Evolutionary conservation across 768 basidiomycete species (phyloP), one percentile per base, ranked within the genome.

Genomic region (Trametes punicea): DNA sequence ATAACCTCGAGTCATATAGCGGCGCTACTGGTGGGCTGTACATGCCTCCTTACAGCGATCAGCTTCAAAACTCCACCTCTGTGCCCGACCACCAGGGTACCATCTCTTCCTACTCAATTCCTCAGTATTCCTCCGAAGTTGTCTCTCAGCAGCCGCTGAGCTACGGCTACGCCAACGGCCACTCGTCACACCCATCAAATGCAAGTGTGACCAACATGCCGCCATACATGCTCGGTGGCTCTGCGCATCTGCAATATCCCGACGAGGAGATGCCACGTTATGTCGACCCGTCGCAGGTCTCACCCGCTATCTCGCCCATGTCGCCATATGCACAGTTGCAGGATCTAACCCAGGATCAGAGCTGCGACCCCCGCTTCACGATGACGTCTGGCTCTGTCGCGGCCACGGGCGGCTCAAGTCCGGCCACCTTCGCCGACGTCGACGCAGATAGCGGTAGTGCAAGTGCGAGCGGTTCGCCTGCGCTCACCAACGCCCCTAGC

Each of bases 291-390:
- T 46, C 63, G 21, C 60, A 64, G 52, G 55, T 64, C 7, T 59
- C 60, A 25, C 60, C 62, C 31, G 45, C 44, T 36, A 40, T 61
- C 33, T 60, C 62, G 2, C 62, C 60, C 31, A 51, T 34, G 40
- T 55, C 55, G 30, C 58, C 48, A 15, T 60, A 31, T 45, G 56
- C 49, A 16, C 55, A 48, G 58, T 48, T 61, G 21, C 54, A 64
- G 4, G 49, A 54, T 18, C 47, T 54, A 38, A 30, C 47, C 13
- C 39, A 50, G 25, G 52, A 50, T 45, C 51, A 47, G 48, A 54
- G 52, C 39, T 60, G 58, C 58, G 62, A 64, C 45, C 62, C 62
- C 21, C 62, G 62, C 36, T 53, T 54, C 55, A 64, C 57, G 10
- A 18, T 64, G 16, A 45, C 38, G 40, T 46, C 25, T 38, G 44